phyloP scores from a whole-genome alignment of 2,329 filamentous ascomycete genomes.

The Verticillium nubilum region DNA sequence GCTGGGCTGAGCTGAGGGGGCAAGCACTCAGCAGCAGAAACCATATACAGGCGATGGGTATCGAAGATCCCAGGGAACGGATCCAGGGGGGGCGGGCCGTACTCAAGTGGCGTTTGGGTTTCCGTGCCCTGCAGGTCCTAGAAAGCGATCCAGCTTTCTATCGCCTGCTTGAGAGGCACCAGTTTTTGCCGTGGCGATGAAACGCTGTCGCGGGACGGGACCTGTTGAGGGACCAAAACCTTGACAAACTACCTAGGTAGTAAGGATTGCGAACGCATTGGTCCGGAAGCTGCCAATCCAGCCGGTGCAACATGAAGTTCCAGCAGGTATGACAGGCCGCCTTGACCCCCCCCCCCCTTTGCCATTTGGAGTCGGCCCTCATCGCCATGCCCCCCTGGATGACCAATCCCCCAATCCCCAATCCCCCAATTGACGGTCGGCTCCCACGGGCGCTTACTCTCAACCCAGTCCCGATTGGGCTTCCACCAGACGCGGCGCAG shows the following conservation, averaged over 20 bases:
- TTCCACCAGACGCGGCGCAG: neutral
- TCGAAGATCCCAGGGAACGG: neutral
- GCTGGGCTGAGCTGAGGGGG: neutral
- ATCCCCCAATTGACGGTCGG: neutral
- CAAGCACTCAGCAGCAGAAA: neutral
- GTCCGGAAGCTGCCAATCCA: too few species aligned
- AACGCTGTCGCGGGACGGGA: neutral
- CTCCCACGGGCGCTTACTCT: neutral
- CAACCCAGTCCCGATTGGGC: constrained; percentile 13
- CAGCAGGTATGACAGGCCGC: too few species aligned
- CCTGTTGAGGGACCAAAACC: too few species aligned
- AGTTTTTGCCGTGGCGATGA: neutral
- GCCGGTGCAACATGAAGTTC: too few species aligned
- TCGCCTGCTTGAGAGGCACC: neutral
- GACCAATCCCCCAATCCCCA: neutral
- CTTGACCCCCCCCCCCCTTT: neutral
- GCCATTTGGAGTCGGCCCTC: neutral
- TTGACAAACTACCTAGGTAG: too few species aligned
- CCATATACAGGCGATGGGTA: neutral
- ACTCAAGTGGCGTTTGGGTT: neutral
- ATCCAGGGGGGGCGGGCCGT: neutral
- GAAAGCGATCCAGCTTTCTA: neutral
- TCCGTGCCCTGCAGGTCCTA: neutral
- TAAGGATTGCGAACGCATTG: too few species aligned
- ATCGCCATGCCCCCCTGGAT: neutral